Percentiles rank a stretch among this genome's conserved stretches.
These are phyloP conservation scores for Taxillus chinensis DNA, from an alignment of 164 flowering plant genomes.

Conservation along the genomic window DNA sequence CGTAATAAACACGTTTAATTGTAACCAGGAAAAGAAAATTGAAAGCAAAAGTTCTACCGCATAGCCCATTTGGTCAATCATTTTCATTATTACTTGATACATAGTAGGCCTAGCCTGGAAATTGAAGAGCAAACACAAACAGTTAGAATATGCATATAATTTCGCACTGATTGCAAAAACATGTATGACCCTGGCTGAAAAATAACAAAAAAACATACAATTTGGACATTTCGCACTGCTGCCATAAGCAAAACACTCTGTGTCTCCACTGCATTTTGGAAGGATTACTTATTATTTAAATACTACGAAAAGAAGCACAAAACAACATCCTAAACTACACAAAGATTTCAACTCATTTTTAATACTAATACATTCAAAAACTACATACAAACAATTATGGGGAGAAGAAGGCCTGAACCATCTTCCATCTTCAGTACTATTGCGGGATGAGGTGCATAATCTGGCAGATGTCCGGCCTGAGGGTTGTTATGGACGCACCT, in stretches of 20 bases:
- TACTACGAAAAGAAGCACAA: not conserved
- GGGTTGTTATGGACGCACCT: constrained; percentile 93
- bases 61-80: constrained; percentile 95
- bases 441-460: constrained; percentile 96
- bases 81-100: constrained; percentile 83
- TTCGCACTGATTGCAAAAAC: not conserved
- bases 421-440: constrained; percentile 99
- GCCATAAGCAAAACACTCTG: constrained; percentile 97
- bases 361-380: not conserved
- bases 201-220: constrained; percentile 42
- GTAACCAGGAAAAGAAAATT: not conserved
- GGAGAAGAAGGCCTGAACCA: constrained; percentile 93
- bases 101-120: constrained; percentile 91
- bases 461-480: constrained; percentile 81
- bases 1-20: not conserved
- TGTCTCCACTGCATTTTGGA: constrained; percentile 82
- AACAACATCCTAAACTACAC: not conserved
- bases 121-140: constrained; percentile 1
- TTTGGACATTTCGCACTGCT: constrained; percentile 85
- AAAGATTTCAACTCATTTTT: not conserved
- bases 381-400: constrained; percentile 93
- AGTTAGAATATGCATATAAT: not conserved
- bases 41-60: constrained; percentile 29
- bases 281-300: constrained; percentile 8
- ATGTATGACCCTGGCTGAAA: not conserved